Percentiles rank a stretch among this genome's conserved stretches.
These are phyloP conservation scores for Spathaspora girioi DNA, from an alignment of 805 yeast species.

Conservation along the genomic window DNA sequence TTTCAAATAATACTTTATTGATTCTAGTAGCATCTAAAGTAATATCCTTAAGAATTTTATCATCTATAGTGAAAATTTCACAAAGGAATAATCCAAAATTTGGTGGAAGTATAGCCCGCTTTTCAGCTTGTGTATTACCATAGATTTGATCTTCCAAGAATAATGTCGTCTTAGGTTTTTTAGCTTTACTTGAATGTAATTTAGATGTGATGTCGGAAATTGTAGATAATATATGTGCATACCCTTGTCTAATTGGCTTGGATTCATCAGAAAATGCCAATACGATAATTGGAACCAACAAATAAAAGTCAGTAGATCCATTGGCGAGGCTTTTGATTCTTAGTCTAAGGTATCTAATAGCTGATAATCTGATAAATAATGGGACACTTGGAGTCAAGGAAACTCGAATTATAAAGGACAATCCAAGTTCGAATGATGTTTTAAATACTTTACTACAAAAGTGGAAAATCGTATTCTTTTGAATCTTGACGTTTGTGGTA, in stretches of 20 bases:
- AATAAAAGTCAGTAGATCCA: slow-evolving; percentile 37
- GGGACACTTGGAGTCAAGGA: slow-evolving; percentile 59
- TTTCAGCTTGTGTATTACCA: slow-evolving; percentile 42
- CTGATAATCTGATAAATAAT: slow-evolving; percentile 47
- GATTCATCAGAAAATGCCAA: slow-evolving; percentile 52
- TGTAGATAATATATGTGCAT: slow-evolving; percentile 16
- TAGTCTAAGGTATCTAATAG: slow-evolving; percentile 41
- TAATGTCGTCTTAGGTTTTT: slow-evolving; percentile 32
- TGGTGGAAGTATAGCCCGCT: slow-evolving; percentile 58
- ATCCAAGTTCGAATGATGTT: slow-evolving; percentile 32
- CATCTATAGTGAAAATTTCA: slow-evolving; percentile 14
- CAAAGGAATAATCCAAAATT: slow-evolving; percentile 45
- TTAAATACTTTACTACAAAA: slow-evolving; percentile 27
- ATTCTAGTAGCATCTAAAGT: slow-evolving; percentile 25
- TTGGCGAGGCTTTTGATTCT: slow-evolving; percentile 26
- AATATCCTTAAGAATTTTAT: slow-evolving; percentile 22
- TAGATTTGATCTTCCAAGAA: slow-evolving; percentile 56
- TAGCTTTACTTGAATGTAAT: slow-evolving; percentile 27
- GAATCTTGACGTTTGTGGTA: slow-evolving; percentile 9
- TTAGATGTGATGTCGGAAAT: slow-evolving; percentile 32
- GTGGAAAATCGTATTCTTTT: slow-evolving; percentile 10
- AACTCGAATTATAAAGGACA: slow-evolving; percentile 60
- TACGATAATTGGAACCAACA: slow-evolving; percentile 56
- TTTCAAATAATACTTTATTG: slow-evolving; percentile 20
- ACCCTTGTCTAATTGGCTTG: slow-evolving; percentile 44